These are phyloP conservation scores for Ceratobasidium sp. DNA, from an alignment of 1,284 basidiomycete species.

Conservation along the genomic window DNA sequence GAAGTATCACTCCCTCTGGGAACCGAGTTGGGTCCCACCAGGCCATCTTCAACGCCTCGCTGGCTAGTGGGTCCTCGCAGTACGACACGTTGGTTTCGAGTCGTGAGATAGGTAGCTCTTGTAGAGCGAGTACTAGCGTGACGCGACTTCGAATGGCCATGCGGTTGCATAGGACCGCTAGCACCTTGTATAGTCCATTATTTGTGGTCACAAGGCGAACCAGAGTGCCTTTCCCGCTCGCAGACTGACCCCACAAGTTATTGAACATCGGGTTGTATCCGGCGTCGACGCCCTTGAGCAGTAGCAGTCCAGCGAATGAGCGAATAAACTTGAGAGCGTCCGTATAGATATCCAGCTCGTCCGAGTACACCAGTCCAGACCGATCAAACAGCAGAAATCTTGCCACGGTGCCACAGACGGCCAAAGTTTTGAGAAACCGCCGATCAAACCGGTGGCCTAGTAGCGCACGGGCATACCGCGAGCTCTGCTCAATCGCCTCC, in stretches of 20 bases:
- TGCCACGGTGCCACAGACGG: neutral
- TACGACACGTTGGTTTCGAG: too few species aligned
- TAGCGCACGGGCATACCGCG: conserved; percentile 5
- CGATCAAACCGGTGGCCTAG: conserved; percentile 6
- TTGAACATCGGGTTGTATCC: conserved; percentile 2
- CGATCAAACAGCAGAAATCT: conserved; percentile 18
- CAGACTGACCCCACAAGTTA: neutral
- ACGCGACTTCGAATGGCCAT: too few species aligned
- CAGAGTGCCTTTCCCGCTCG: too few species aligned
- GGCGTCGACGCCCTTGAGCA: neutral
- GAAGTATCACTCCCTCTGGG: neutral
- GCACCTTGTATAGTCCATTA: too few species aligned
- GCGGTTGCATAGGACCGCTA: too few species aligned
- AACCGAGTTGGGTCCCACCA: neutral
- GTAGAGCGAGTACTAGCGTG: too few species aligned
- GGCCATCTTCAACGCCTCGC: neutral
- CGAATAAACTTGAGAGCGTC: neutral
- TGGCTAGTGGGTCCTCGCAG: too few species aligned
- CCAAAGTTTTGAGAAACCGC: neutral
- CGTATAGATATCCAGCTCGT: neutral
- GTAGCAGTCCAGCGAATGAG: neutral
- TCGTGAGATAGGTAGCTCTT: too few species aligned
- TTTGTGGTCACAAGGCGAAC: too few species aligned
- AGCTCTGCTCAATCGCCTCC: neutral
- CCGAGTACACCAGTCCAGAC: conserved; percentile 12